Evolutionary conservation across 148 eudicot genomes (phyloP), one percentile per base, ranked within the genome.

Genomic region (Spergularia bocconei): DNA sequence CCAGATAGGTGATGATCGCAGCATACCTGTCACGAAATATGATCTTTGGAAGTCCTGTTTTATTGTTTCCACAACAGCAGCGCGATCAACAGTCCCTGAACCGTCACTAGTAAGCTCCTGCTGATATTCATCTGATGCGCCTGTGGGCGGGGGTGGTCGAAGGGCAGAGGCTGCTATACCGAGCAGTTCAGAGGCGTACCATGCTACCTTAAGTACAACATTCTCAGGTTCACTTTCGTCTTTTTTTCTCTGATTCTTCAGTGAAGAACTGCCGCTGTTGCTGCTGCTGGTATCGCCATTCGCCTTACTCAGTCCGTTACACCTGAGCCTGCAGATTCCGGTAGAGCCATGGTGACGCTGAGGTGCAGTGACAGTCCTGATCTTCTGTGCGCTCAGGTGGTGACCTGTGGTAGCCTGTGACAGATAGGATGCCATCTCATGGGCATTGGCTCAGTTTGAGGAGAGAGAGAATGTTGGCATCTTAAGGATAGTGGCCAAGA

Each of bases 111-210:
- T 47, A 63, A 90, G 87, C 80, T 74, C 84, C 16, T 64, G 13
- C 13, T 64, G 13, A 39, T 17, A 68, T 0, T 60, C 75, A 5
- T 70, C 76, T 15, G 16, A 15, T 11, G 23, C 6, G 0, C 69
- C 13, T 15, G 85, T 63, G 4, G 71, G 39, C 5, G 79, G 78
- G 20, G 83, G 76, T n/a, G 93, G 73, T 38, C 97, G 93, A 81
- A 92, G 55, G 52, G 85, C 50, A 15, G 97, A 90, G 67, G 98
- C 98, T 5, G 88, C 93, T 19, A 95, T 84, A 11, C 98, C 98
- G 17, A 95, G 96, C 23, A 95, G 75, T 85, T 95, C 98, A 29
- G 98, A 95, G 55, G 88, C 81, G 57, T 95, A 95, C 98, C 98
- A 95, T 21, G 98, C 98, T 54, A 87, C 41, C 79, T 89, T 95